A percentile compares a stretch with the other conserved stretches of the same genome.
phyloP scores from a whole-genome alignment of 148 eudicot species.

The Cornus florida region DNA sequence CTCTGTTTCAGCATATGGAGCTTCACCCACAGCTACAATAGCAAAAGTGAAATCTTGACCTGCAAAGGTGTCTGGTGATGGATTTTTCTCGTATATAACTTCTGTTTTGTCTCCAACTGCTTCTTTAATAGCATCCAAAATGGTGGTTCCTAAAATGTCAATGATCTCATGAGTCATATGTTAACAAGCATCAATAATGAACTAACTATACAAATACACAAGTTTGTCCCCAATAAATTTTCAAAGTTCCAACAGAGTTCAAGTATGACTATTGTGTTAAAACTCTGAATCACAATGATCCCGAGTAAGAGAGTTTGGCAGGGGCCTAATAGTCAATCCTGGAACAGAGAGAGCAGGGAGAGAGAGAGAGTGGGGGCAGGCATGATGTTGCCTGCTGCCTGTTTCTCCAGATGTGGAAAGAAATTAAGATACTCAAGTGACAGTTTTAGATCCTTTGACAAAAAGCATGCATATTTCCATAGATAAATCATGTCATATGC shows the following conservation, averaged over 20 bases:
- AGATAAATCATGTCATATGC: neutral
- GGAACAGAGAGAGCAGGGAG: no score
- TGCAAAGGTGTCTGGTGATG: conserved; percentile 54
- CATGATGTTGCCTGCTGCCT: neutral
- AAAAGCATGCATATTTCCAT: neutral
- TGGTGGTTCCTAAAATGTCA: conserved; percentile 63
- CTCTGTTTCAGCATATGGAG: conserved; percentile 73
- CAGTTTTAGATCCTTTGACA: neutral
- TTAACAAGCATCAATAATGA: neutral
- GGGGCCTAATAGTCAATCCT: no score
- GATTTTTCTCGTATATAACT: conserved; percentile 56
- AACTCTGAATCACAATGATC: neutral
- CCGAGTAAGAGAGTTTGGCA: no score
- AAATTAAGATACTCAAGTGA: neutral
- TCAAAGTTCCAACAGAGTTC: neutral
- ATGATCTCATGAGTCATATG: neutral
- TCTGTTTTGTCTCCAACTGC: conserved; percentile 55
- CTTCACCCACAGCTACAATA: conserved; percentile 81
- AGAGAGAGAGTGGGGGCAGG: no score
- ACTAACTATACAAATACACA: neutral
- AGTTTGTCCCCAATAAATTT: neutral
- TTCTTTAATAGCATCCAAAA: conserved; percentile 68
- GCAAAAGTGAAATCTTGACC: conserved; percentile 57
- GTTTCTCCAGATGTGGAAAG: neutral
- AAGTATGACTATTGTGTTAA: neutral